phyloP scores from a whole-genome alignment of 768 basidiomycete genomes.

The Podaxis mareebaensis region DNA sequence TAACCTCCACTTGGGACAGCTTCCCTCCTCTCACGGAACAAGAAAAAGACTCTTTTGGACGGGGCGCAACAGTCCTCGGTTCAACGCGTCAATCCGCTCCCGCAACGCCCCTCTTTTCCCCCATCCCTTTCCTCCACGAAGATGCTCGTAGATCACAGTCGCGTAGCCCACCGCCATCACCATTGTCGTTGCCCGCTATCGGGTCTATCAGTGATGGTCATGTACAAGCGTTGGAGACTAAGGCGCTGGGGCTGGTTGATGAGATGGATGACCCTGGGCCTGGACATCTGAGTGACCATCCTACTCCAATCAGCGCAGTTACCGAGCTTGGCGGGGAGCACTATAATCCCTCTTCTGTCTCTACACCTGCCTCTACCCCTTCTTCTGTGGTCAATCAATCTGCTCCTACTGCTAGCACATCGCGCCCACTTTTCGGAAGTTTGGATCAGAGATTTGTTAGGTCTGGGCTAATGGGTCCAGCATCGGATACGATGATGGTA shows the following conservation, averaged over 20 bases:
- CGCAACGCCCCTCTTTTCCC: constrained; percentile 81
- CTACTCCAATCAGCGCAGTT: constrained; percentile 67
- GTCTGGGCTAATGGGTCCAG: constrained; percentile 35
- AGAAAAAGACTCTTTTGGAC: constrained; percentile 36
- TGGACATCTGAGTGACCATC: constrained; percentile 82
- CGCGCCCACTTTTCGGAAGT: constrained; percentile 54
- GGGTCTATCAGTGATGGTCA: constrained; percentile 24
- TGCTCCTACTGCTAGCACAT: constrained; percentile 19
- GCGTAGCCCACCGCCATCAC: constrained; percentile 77
- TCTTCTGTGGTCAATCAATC: neutral
- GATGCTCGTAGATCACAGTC: constrained; percentile 81
- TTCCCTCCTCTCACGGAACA: constrained; percentile 57
- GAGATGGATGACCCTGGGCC: constrained; percentile 84
- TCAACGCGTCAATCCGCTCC: constrained; percentile 57
- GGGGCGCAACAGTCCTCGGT: constrained; percentile 44
- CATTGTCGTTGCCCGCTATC: constrained; percentile 50
- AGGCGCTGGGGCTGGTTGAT: constrained; percentile 76
- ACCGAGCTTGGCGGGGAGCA: constrained; percentile 37
- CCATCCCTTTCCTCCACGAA: constrained; percentile 84
- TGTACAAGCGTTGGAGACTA: constrained; percentile 41
- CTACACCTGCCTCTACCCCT: neutral
- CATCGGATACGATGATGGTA: constrained; percentile 43
- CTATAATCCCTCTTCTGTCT: neutral
- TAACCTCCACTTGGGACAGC: constrained; percentile 76
- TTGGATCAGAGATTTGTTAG: constrained; percentile 68